Evolutionary conservation across 1,284 basidiomycete genomes (phyloP).

Genomic region (Ceratobasidium sp.): DNA sequence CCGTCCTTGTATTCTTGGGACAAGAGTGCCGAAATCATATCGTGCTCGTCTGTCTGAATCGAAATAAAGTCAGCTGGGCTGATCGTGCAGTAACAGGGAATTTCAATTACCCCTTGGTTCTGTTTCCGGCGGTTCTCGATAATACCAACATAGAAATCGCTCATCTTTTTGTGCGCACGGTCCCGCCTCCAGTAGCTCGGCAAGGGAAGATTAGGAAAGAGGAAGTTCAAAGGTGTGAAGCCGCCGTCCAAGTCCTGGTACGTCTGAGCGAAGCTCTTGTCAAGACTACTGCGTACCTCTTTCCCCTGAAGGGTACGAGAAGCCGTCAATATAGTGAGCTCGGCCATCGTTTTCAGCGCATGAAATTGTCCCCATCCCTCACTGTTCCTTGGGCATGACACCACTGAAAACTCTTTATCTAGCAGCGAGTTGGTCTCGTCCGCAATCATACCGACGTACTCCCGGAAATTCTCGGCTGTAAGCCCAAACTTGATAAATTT

Average conservation of each 20-base stretch:
- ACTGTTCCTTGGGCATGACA: conserved; percentile 18
- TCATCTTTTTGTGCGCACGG: conserved; percentile 93
- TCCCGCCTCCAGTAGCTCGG: conserved; percentile 92
- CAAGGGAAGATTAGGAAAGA: conserved; percentile 94
- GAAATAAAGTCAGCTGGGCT: background rate
- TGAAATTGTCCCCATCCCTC: conserved; percentile 77
- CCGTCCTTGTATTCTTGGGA: conserved; percentile 90
- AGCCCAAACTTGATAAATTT: conserved; percentile 97
- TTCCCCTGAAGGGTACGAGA: conserved; percentile 93
- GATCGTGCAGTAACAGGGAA: too few relatives aligned
- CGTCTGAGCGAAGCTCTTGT: conserved; percentile 88
- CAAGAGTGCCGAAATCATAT: conserved; percentile 94
- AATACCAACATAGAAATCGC: conserved; percentile 92
- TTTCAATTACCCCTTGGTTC: conserved; percentile 62
- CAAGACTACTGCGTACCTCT: conserved; percentile 85
- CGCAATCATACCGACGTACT: conserved; percentile 93
- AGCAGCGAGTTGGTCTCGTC: conserved; percentile 85
- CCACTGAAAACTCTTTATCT: conserved; percentile 63
- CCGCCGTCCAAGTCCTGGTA: conserved; percentile 95
- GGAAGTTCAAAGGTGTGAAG: conserved; percentile 93
- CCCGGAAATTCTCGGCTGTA: conserved; percentile 90
- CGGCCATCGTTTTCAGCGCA: conserved; percentile 81
- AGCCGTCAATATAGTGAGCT: conserved; percentile 96
- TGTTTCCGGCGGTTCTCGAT: conserved; percentile 80
- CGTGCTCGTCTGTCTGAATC: conserved; percentile 71